These are phyloP conservation scores for Zymoseptoria ardabiliae DNA, from an alignment of 2,329 filamentous ascomycete genomes.

Conservation along the genomic window DNA sequence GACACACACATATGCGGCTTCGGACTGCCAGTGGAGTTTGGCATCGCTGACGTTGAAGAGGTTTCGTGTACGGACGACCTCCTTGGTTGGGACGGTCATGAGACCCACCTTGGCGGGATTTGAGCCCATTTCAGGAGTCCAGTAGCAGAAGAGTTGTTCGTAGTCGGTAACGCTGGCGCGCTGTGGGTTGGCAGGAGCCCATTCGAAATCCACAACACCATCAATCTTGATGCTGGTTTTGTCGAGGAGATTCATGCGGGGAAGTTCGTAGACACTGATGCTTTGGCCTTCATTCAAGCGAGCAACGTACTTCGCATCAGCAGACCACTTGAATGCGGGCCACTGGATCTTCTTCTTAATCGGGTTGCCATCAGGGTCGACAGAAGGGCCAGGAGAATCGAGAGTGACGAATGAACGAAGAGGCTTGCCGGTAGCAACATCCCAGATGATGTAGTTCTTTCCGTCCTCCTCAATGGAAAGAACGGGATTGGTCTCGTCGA, in stretches of 20 bases:
- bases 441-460: constrained; percentile 99
- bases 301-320: constrained; percentile 95
- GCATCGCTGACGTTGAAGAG: constrained; percentile 97
- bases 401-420: constrained; percentile 90
- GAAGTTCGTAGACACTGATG: constrained; percentile 85
- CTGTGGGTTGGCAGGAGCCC: constrained; percentile 76
- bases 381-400: constrained; percentile 60
- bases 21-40: constrained; percentile 98
- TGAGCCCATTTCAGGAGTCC: constrained; percentile 96
- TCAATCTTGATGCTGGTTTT: constrained; percentile 94
- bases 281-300: constrained; percentile 80
- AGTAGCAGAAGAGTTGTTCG: constrained; percentile 96
- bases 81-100: constrained; percentile 93
- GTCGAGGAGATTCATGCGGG: constrained; percentile 81
- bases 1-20: constrained; percentile 87
- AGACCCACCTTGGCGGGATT: constrained; percentile 95
- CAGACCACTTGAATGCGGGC: constrained; percentile 99
- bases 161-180: constrained; percentile 83
- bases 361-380: constrained; percentile 55
- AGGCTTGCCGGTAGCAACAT: constrained; percentile 80
- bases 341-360: constrained; percentile 91
- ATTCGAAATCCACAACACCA: constrained; percentile 95
- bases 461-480: constrained; percentile 77
- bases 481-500: constrained; percentile 81
- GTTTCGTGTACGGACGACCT: constrained; percentile 88